Base-by-base conservation (phyloP, 2,329 filamentous ascomycete genomes). In the Aspergillus ochraceoroseus region DNA sequence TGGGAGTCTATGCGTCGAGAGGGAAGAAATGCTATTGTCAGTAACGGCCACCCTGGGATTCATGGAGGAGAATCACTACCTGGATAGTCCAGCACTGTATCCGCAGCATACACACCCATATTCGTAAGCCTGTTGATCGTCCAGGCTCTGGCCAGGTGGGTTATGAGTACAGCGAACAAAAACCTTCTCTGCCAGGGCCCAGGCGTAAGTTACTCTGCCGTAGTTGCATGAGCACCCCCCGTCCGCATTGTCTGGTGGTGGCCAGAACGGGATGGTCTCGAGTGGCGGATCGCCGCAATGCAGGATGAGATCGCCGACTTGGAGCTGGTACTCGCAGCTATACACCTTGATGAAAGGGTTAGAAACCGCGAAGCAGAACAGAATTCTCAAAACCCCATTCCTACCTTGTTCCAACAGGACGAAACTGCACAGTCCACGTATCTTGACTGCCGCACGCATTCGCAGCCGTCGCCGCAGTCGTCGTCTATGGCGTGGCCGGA, bases 321-420 rank as follows among this genome's bases (percentile, higher is more conserved):
- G 17, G 7, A 19, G n/a, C 12, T 38, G 37, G 19, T 42, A 47
- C 17, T 36, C 35, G 41, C 44, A 47, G 19, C 33, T 44, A n/a
- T 47, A 44, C 28, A 43, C 37, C 44, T 47, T 14, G 14, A 8
- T 6, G n/a, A 17, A 11, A 17, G 2, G 15, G 23, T 25, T 19
- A 42, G 20, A 13, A 7, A 8, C 7, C 27, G 27, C 27, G 13
- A 9, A 25, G 6, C 11, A 12, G 5, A 12, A 11, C 36, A 1
- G n/a, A n/a, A n/a, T n/a, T n/a, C n/a, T n/a, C n/a, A n/a, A n/a
- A n/a, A n/a, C n/a, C n/a, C n/a, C n/a, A n/a, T n/a, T n/a, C n/a
- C n/a, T 32, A 45, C 38, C 34, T 30, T 40, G 20, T 45, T 45
- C 38, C 43, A 45, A 30, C 43, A 45, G n/a, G 11, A 38, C 7